Evolutionary conservation across 169 alveolate species (phyloP), one percentile per base, ranked within the genome.

Genomic region (Pseudocohnilembus persalinus): DNA sequence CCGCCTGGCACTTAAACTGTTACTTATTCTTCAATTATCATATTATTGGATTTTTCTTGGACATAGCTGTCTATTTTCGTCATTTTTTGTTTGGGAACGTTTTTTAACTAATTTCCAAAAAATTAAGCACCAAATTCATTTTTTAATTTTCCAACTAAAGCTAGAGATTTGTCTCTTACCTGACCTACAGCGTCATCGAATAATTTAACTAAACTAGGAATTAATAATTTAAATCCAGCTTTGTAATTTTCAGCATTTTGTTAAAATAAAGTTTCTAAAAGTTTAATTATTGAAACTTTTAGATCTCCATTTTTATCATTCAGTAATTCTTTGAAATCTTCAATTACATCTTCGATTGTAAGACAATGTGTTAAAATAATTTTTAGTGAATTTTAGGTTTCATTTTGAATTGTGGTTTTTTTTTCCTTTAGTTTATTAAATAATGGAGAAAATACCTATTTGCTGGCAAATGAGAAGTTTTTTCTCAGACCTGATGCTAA

Each of bases 91-190:
- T 49, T 49, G 26, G 68, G 68, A 49, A 49, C 68, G 26, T 49
- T 49, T 4, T 49, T 49, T 20, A 49, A 49, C 4, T 4, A 49
- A 49, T 49, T 49, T 4, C 68, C 68, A 20, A 4, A 49, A 49
- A 32, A 49, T 25, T 31, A 34, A 28, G 84, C 92, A 4, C 92
- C 92, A 4, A 84, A 63, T 35, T 90, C 76, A 1, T 89, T 92
- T 83, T 91, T 91, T 31, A 91, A 31, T 35, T 88, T 76, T 20
- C 94, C 94, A 72, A 91, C 63, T 26, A 83, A 31, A 30, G 72
- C 29, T 0, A 91, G 83, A 1, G 89, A 84, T 6, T 74, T 74
- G 76, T 87, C 92, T 63, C 94, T 84, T 24, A 91, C 85, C 29
- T 83, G 89, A 31, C 85, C 88, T 16, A 83, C 76, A 0, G 73